Percentiles rank a stretch among this genome's conserved stretches.
Evolutionary conservation across 2,329 filamentous ascomycete species (phyloP).

Genomic region (Blastomyces percursus): DNA sequence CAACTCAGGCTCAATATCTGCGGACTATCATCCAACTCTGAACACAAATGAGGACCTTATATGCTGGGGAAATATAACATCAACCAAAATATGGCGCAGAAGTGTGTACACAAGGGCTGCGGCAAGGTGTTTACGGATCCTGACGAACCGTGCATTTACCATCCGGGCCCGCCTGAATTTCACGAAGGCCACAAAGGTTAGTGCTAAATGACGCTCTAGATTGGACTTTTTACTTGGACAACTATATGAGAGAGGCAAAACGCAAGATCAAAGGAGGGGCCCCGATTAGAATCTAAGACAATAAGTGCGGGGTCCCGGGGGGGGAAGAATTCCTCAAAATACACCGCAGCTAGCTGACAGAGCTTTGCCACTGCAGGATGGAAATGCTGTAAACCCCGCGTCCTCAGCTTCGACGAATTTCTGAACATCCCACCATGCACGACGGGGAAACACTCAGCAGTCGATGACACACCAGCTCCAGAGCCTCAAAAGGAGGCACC

Average conservation of each 20-base stretch:
- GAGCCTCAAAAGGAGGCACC: slow-evolving; percentile 32
- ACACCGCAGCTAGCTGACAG: neutral
- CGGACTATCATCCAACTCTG: neutral
- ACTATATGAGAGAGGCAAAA: neutral
- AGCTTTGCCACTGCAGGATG: slow-evolving; percentile 53
- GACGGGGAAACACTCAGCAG: slow-evolving; percentile 79
- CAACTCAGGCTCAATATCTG: neutral
- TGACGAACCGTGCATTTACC: slow-evolving; percentile 77
- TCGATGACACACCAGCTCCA: slow-evolving; percentile 56
- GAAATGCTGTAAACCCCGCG: slow-evolving; percentile 97
- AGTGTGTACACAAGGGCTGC: slow-evolving; percentile 95
- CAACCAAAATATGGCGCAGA: slow-evolving; percentile 36
- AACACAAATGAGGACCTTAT: neutral
- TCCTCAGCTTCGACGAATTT: slow-evolving; percentile 97
- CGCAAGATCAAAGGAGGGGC: neutral
- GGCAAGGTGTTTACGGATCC: slow-evolving; percentile 75
- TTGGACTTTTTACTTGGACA: neutral
- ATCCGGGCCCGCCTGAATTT: slow-evolving; percentile 87
- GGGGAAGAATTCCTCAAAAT: neutral
- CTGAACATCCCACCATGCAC: slow-evolving; percentile 87
- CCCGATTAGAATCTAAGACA: neutral
- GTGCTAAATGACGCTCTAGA: slow-evolving; percentile 15
- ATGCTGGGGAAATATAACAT: neutral
- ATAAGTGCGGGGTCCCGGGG: neutral
- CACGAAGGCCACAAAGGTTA: slow-evolving; percentile 98